Evolutionary conservation across 108 stramenopile species (phyloP).

Genomic region (Fragilaria radians): DNA sequence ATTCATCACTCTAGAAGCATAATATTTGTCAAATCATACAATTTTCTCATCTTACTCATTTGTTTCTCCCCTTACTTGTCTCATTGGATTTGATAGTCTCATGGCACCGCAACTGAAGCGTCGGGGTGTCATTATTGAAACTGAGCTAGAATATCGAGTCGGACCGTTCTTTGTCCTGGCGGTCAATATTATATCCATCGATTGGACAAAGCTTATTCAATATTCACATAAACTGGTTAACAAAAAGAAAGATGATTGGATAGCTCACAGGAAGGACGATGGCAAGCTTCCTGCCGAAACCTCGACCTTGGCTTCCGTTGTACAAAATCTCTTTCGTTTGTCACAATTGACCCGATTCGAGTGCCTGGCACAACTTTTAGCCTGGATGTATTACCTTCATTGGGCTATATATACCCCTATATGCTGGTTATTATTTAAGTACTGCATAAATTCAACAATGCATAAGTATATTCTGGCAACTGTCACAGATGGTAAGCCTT

Average conservation of each 20-base stretch:
- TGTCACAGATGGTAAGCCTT: conserved; percentile 50
- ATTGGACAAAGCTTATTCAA: conserved; percentile 58
- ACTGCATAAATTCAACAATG: conserved; percentile 33
- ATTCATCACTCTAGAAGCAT: too few relatives aligned
- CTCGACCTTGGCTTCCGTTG: too few relatives aligned
- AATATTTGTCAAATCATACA: too few relatives aligned
- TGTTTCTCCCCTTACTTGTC: too few relatives aligned
- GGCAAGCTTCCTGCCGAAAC: too few relatives aligned
- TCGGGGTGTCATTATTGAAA: conserved; percentile 68
- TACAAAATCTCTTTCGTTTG: conserved; percentile 5
- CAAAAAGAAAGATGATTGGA: conserved; percentile 25
- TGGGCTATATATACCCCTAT: conserved; percentile 57
- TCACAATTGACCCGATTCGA: conserved; percentile 36
- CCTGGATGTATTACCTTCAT: conserved; percentile 43
- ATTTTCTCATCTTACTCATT: too few relatives aligned
- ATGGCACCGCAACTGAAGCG: conserved; percentile 51
- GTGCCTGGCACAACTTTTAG: conserved; percentile 39
- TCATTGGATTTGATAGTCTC: too few relatives aligned
- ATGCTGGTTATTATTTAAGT: conserved; percentile 41
- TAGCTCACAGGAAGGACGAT: conserved; percentile 11
- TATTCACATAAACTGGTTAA: conserved; percentile 35
- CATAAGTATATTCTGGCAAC: conserved; percentile 54
- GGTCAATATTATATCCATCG: conserved; percentile 55
- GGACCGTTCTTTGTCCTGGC: conserved; percentile 78
- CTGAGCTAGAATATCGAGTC: conserved; percentile 72